Percentiles rank a stretch among this genome's conserved stretches.
These are phyloP conservation scores for Suhomyces pyralidae DNA, from an alignment of 805 yeast species.

Conservation along the genomic window DNA sequence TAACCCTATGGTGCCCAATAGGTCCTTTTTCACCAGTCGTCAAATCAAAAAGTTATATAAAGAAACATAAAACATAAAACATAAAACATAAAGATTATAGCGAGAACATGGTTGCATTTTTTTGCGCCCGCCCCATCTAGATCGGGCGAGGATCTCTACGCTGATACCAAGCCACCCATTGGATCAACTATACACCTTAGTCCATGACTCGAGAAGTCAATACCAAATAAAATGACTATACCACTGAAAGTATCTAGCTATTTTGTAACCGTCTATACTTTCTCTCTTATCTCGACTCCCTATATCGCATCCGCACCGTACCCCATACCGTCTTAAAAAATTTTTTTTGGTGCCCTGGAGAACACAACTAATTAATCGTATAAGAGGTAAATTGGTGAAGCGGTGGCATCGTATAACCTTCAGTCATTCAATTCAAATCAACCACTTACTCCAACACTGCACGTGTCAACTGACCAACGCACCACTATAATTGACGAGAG, in stretches of 20 bases:
- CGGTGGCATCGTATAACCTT: too few relatives aligned
- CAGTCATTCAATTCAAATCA: not conserved
- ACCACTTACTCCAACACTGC: not conserved
- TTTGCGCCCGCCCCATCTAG: not conserved
- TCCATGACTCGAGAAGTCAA: not conserved
- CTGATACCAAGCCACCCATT: not conserved
- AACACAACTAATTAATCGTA: too few relatives aligned
- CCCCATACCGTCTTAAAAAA: not conserved
- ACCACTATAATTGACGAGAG: not conserved
- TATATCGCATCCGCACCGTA: not conserved
- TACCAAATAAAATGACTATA: not conserved
- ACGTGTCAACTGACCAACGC: too few relatives aligned
- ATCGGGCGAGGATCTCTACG: not conserved
- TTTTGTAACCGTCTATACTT: not conserved
- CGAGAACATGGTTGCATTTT: not conserved
- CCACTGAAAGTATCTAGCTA: too few relatives aligned
- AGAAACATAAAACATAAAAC: too few relatives aligned
- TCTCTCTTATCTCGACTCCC: not conserved
- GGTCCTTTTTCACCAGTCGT: slow-evolving; percentile 2
- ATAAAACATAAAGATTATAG: too few relatives aligned
- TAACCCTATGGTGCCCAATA: slow-evolving; percentile 10
- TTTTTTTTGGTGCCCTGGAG: not conserved
- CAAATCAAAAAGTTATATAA: slow-evolving; percentile 1
- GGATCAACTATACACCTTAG: not conserved
- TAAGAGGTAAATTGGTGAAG: too few relatives aligned